A percentile compares a stretch with the other conserved stretches of the same genome.
Evolutionary conservation across 805 yeast genomes (phyloP).

Genomic region (Candida hispaniensis): DNA sequence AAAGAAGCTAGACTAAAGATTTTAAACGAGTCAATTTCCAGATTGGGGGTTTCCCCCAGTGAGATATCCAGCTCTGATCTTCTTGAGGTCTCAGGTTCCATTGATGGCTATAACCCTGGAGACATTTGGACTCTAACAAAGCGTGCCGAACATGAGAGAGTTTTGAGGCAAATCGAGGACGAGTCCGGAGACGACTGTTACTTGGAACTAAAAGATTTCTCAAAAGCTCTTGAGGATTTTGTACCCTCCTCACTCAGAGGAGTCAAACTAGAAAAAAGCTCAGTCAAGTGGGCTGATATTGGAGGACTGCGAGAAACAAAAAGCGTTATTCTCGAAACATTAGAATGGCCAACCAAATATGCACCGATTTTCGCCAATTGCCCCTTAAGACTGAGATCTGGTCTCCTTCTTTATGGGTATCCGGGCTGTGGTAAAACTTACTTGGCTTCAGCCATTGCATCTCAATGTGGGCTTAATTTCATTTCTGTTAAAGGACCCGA

Average conservation of each 20-base stretch:
- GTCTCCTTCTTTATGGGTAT: conserved; percentile 82
- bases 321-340: conserved; percentile 63
- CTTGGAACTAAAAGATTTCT: conserved; percentile 34
- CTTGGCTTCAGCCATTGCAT: conserved; percentile 85
- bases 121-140: conserved; percentile 67
- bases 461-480: conserved; percentile 87
- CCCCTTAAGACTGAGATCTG: conserved; percentile 80
- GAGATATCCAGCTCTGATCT: conserved; percentile 5
- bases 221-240: conserved; percentile 51
- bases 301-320: conserved; percentile 82
- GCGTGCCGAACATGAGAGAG: conserved; percentile 35
- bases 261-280: conserved; percentile 70
- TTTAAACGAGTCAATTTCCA: conserved; percentile 35
- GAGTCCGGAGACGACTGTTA: conserved; percentile 15
- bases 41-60: conserved; percentile 31
- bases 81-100: conserved; percentile 47
- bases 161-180: conserved; percentile 22
- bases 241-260: conserved; percentile 78
- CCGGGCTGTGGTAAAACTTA: conserved; percentile 98
- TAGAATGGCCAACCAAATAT: conserved; percentile 95
- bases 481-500: conserved; percentile 95
- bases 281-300: conserved; percentile 72
- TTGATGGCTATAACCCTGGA: conserved; percentile 83
- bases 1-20: conserved; percentile 47
- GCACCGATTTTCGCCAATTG: conserved; percentile 89